Evolutionary conservation across 2,329 filamentous ascomycete species (phyloP).

Genomic region (Ceratocystis variospora): DNA sequence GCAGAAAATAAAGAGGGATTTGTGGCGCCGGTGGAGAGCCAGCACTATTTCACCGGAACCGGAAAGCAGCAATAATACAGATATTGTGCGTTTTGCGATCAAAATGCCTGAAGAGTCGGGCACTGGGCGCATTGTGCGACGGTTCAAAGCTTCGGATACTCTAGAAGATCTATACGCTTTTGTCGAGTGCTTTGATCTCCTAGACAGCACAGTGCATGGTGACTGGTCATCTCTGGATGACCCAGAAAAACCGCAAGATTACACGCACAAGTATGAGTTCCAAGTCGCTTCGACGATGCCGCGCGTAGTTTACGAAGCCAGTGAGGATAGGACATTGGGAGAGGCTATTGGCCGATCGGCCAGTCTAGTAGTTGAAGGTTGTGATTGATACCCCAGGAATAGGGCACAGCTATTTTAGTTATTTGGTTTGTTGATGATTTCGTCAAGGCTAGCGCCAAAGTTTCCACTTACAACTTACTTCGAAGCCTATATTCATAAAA

Average conservation of each 20-base stretch:
- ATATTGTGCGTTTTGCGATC: constrained; percentile 56
- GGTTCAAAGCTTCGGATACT: constrained; percentile 53
- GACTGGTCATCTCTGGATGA: constrained; percentile 24
- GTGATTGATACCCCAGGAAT: constrained; percentile 21
- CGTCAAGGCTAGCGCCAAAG: no score
- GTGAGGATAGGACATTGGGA: constrained; percentile 49
- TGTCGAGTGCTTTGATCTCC: constrained; percentile 72
- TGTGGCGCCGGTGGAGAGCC: constrained; percentile 74
- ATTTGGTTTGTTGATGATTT: neutral
- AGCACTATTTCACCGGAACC: constrained; percentile 57
- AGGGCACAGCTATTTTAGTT: neutral
- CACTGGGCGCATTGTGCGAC: constrained; percentile 61
- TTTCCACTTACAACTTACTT: no score
- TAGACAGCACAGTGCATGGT: constrained; percentile 29
- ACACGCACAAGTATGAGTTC: constrained; percentile 75
- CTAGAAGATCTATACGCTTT: constrained; percentile 92
- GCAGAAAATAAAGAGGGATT: constrained; percentile 34
- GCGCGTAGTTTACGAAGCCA: constrained; percentile 62
- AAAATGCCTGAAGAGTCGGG: constrained; percentile 47
- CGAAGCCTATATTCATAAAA: no score
- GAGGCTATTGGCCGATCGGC: constrained; percentile 68
- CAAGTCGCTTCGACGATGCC: constrained; percentile 75
- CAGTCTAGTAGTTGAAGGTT: constrained; percentile 75
- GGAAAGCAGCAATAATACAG: constrained; percentile 43
- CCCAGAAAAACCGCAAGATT: constrained; percentile 44